Conservation (phyloP, 2,329 filamentous ascomycete genomes). For the Fonsecaea erecta region DNA sequence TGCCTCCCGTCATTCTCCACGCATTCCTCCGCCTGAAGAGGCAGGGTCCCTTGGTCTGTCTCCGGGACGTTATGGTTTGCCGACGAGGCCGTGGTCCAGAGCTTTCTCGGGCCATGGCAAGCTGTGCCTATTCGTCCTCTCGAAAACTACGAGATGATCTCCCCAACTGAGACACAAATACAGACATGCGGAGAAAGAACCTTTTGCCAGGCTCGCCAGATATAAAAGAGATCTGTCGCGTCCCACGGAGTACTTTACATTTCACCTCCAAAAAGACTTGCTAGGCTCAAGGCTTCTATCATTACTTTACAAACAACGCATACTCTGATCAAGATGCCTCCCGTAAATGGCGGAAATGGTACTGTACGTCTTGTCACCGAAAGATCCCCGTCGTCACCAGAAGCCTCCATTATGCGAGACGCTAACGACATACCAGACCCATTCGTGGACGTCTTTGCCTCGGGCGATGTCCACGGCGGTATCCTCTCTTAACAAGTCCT, state of each 20-base stretch:
- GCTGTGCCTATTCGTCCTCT: neutral
- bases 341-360: constrained; percentile 23
- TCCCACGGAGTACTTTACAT: neutral
- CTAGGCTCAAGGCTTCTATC: neutral
- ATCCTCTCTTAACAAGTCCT: constrained; percentile 24
- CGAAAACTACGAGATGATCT: neutral
- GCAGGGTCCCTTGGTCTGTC: neutral
- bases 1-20: neutral
- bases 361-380: neutral
- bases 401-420: neutral
- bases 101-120: neutral
- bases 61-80: neutral
- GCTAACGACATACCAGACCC: constrained; percentile 3
- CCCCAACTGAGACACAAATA: neutral
- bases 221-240: neutral
- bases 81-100: neutral
- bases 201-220: neutral
- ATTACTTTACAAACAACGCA: neutral
- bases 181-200: neutral
- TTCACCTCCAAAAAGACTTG: neutral
- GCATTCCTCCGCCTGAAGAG: neutral
- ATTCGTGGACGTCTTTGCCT: constrained; percentile 32
- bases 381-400: neutral
- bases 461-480: constrained; percentile 34
- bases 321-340: constrained; percentile 19